A percentile compares a stretch with the other conserved stretches of the same genome.
These are phyloP conservation scores for Cylindrotheca fusiformis DNA, from an alignment of 108 stramenopile genomes.

Conservation along the genomic window DNA sequence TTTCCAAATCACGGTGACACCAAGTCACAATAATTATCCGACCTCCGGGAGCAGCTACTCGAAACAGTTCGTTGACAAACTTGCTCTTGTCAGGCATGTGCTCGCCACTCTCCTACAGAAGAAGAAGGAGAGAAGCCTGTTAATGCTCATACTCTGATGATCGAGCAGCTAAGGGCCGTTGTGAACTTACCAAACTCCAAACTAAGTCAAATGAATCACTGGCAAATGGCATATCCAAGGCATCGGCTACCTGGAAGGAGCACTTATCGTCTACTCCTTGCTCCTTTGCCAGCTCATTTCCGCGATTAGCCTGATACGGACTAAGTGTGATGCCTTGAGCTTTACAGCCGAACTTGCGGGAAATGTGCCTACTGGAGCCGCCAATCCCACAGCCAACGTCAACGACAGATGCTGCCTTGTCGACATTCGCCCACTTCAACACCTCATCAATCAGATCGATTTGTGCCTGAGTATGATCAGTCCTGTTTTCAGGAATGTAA, in stretches of 20 bases:
- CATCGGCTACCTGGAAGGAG: conserved; percentile 91
- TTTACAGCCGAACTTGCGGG: conserved; percentile 62
- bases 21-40: conserved; percentile 93
- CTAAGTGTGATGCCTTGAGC: conserved; percentile 89
- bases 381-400: conserved; percentile 97
- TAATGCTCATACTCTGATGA: no score
- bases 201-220: conserved; percentile 89
- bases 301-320: conserved; percentile 88
- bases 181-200: conserved; percentile 66
- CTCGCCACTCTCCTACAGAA: conserved; percentile 77
- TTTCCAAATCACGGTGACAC: conserved; percentile 90
- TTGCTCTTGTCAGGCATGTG: conserved; percentile 97
- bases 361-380: conserved; percentile 88
- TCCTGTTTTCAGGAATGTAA: conserved; percentile 77
- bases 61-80: conserved; percentile 88
- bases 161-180: no score
- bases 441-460: conserved; percentile 93
- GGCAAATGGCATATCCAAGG: conserved; percentile 86
- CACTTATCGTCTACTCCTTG: conserved; percentile 71
- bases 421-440: conserved; percentile 79
- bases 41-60: conserved; percentile 76
- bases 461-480: conserved; percentile 83
- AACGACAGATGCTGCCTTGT: conserved; percentile 34
- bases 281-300: conserved; percentile 79
- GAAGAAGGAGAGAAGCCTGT: no score